These are phyloP conservation scores for Picochlorum sp. DNA, from an alignment of 139 green algal genomes.

Conservation along the genomic window DNA sequence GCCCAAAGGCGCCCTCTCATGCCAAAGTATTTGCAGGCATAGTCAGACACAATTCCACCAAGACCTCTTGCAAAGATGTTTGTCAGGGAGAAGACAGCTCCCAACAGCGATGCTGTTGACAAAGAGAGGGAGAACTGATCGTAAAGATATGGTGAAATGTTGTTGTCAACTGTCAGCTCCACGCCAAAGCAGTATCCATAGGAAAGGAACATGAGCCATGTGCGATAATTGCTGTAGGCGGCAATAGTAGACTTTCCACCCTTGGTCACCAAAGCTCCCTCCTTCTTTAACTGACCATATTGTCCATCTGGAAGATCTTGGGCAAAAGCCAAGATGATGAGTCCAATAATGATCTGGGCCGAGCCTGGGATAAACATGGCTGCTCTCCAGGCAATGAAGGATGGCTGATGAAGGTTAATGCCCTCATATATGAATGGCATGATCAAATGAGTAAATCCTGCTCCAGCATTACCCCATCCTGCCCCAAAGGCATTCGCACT, in stretches of 20 bases:
- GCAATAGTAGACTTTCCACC: slow-evolving; percentile 19
- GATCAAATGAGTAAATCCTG: slow-evolving; percentile 80
- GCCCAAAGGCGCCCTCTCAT: slow-evolving; percentile 69
- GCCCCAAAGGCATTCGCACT: slow-evolving; percentile 79
- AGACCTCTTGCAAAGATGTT: slow-evolving; percentile 85
- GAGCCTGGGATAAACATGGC: slow-evolving; percentile 80
- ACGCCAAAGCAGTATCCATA: slow-evolving; percentile 65
- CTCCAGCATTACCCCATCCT: slow-evolving; percentile 80
- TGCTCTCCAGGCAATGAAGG: slow-evolving; percentile 73
- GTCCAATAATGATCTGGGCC: slow-evolving; percentile 57
- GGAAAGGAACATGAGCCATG: slow-evolving; percentile 48
- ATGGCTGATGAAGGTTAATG: slow-evolving; percentile 26
- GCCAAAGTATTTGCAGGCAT: slow-evolving; percentile 31
- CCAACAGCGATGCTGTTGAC: slow-evolving; percentile 50
- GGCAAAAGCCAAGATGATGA: slow-evolving; percentile 45
- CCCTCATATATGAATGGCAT: slow-evolving; percentile 82
- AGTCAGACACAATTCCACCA: slow-evolving; percentile 66
- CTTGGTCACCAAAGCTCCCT: slow-evolving; percentile 49
- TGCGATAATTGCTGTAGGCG: slow-evolving; percentile 27
- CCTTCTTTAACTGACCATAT: slow-evolving; percentile 64
- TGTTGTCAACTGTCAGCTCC: slow-evolving; percentile 77
- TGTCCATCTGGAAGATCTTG: slow-evolving; percentile 83
- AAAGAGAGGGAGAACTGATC: slow-evolving; percentile 57
- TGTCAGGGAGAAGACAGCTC: slow-evolving; percentile 73
- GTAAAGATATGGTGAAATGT: slow-evolving; percentile 56